Evolutionary conservation across 257 asterid species (phyloP).

Genomic region (Mentha longifolia): DNA sequence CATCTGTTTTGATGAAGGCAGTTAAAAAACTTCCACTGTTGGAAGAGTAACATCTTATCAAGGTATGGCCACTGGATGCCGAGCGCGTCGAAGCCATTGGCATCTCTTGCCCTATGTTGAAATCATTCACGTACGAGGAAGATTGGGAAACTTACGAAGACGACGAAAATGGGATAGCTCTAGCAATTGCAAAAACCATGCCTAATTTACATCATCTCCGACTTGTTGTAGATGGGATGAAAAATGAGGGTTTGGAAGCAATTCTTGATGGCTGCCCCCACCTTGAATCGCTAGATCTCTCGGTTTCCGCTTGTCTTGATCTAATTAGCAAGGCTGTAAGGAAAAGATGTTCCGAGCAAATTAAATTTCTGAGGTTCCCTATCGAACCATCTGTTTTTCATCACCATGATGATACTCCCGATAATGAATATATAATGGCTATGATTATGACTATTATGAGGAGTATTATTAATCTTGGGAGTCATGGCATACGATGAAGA

Average conservation of each 20-base stretch:
- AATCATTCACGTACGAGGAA: not conserved
- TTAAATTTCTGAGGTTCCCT: constrained; percentile 36
- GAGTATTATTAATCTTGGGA: too few species aligned
- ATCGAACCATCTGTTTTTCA: too few species aligned
- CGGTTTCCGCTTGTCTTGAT: not conserved
- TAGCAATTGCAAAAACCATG: not conserved
- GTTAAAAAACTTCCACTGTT: too few species aligned
- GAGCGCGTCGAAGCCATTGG: constrained; percentile 20
- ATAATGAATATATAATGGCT: too few species aligned
- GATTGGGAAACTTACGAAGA: too few species aligned
- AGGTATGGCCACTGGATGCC: too few species aligned
- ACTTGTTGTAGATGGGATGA: not conserved
- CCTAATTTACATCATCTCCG: not conserved
- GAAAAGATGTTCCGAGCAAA: constrained; percentile 39
- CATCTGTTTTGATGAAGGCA: too few species aligned
- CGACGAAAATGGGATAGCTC: not conserved
- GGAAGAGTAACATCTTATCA: too few species aligned
- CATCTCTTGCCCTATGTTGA: not conserved
- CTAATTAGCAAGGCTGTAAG: constrained; percentile 38
- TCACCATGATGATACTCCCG: too few species aligned
- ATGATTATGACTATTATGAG: too few species aligned
- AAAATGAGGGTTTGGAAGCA: not conserved
- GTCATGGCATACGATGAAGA: too few species aligned
- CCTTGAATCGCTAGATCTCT: not conserved
- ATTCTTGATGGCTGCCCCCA: constrained; percentile 2